Conservation (phyloP, 2,329 filamentous ascomycete species). For the Scytalidium lignicola region DNA sequence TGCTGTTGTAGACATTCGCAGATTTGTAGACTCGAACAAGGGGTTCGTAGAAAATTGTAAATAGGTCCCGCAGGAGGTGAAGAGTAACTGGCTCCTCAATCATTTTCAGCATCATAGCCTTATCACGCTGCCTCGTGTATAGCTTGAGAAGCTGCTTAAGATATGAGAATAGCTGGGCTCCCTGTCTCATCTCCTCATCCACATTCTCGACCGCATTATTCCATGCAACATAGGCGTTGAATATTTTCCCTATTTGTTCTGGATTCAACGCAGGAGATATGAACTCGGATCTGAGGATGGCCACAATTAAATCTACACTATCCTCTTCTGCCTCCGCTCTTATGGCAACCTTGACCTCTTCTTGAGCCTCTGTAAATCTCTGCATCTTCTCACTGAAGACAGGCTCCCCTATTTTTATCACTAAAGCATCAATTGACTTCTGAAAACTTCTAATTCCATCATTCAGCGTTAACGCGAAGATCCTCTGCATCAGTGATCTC, state of each 20-base stretch:
- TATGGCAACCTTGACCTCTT: conserved; percentile 68
- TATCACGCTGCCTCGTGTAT: conserved; percentile 85
- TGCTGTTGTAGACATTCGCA: conserved; percentile 94
- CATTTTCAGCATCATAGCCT: conserved; percentile 92
- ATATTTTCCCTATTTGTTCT: conserved; percentile 76
- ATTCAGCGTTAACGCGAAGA: conserved; percentile 85
- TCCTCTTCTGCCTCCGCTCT: conserved; percentile 69
- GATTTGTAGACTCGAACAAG: conserved; percentile 97
- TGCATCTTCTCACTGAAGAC: conserved; percentile 77
- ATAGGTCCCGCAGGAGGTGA: conserved; percentile 91
- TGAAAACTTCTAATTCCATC: conserved; percentile 88
- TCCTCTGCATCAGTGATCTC: conserved; percentile 84
- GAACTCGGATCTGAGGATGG: conserved; percentile 73
- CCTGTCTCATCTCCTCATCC: conserved; percentile 82
- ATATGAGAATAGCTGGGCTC: conserved; percentile 87
- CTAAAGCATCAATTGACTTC: conserved; percentile 75
- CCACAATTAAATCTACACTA: conserved; percentile 78
- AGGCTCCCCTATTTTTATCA: conserved; percentile 72
- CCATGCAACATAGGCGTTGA: conserved; percentile 95
- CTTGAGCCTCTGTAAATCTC: conserved; percentile 69
- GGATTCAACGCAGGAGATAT: conserved; percentile 66
- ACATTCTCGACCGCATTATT: conserved; percentile 89
- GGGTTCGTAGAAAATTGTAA: conserved; percentile 98
- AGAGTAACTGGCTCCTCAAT: conserved; percentile 97
- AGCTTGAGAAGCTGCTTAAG: conserved; percentile 93